Evolutionary conservation across 1,284 basidiomycete genomes (phyloP).

Genomic region (Apiotrichum laibachii): DNA sequence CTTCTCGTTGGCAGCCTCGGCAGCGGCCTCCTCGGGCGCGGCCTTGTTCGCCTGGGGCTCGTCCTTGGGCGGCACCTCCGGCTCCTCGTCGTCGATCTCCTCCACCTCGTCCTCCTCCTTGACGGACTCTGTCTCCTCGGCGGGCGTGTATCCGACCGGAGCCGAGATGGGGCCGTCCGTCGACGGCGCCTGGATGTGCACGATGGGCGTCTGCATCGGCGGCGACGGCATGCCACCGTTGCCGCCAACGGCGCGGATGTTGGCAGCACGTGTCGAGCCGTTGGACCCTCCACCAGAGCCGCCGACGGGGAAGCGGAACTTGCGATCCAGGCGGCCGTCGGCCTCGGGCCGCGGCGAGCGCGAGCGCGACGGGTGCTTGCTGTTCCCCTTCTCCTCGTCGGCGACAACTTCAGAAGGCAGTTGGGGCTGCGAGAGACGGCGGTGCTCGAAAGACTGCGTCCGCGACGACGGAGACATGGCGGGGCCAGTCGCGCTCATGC

Average conservation of each 20-base stretch:
- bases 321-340: slow-evolving; percentile 47
- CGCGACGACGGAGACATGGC: slow-evolving; percentile 19
- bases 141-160: slow-evolving; percentile 15
- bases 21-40: neutral
- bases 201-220: slow-evolving; percentile 13
- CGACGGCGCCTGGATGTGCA: slow-evolving; percentile 22
- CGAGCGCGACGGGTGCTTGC: slow-evolving; percentile 17
- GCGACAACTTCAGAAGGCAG: slow-evolving; percentile 3
- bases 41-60: neutral
- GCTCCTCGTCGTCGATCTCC: slow-evolving; percentile 2
- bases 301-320: slow-evolving; percentile 47
- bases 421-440: neutral
- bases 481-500: slow-evolving; percentile 45
- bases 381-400: neutral
- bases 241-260: neutral
- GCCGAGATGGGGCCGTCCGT: slow-evolving; percentile 23
- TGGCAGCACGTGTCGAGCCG: neutral
- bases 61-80: slow-evolving; percentile 6
- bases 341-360: slow-evolving; percentile 49
- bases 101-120: slow-evolving; percentile 5
- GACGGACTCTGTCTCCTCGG: slow-evolving; percentile 3
- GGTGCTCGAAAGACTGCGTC: slow-evolving; percentile 15
- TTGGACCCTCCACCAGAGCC: neutral
- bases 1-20: too few relatives aligned
- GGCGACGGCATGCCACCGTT: slow-evolving; percentile 1